Percentiles rank a stretch among this genome's conserved stretches.
These are phyloP conservation scores for Trichoderma lentiforme DNA, from an alignment of 2,329 filamentous ascomycete species.

Conservation along the genomic window DNA sequence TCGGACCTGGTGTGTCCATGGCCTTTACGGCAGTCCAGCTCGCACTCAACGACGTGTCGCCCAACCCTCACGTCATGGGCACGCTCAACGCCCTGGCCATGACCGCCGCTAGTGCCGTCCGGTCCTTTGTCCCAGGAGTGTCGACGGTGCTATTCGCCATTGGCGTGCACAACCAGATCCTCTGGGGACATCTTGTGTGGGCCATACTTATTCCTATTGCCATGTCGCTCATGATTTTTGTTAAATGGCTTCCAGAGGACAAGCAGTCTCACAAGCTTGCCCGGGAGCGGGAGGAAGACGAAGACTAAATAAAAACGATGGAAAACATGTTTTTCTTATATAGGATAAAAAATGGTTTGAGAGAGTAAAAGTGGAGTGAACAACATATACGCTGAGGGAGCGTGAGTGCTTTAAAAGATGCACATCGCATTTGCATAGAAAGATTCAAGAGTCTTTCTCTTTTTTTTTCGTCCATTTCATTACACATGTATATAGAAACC, in stretches of 20 bases:
- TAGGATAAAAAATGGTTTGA: neutral
- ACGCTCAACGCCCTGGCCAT: constrained; percentile 65
- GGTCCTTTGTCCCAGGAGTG: constrained; percentile 63
- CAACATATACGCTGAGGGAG: neutral
- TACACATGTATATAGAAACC: neutral
- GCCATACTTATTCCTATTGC: constrained; percentile 33
- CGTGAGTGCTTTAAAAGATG: neutral
- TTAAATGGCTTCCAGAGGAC: constrained; percentile 30
- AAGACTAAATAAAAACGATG: neutral
- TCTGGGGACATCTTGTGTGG: constrained; percentile 55
- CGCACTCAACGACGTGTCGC: constrained; percentile 69
- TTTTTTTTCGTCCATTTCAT: neutral
- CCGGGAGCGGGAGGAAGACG: neutral
- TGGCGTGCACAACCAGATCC: constrained; percentile 58
- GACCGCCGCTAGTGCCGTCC: constrained; percentile 57
- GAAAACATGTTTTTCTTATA: neutral
- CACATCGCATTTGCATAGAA: neutral
- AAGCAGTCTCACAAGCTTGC: constrained; percentile 19
- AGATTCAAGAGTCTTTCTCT: neutral
- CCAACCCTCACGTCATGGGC: constrained; percentile 60
- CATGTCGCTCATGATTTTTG: constrained; percentile 25
- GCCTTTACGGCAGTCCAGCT: constrained; percentile 69
- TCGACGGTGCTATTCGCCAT: constrained; percentile 67
- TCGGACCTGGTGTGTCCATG: constrained; percentile 63
- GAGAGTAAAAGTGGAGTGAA: neutral